These are phyloP conservation scores for Penicillium italicum DNA, from an alignment of 2,329 filamentous ascomycete genomes.

Conservation along the genomic window DNA sequence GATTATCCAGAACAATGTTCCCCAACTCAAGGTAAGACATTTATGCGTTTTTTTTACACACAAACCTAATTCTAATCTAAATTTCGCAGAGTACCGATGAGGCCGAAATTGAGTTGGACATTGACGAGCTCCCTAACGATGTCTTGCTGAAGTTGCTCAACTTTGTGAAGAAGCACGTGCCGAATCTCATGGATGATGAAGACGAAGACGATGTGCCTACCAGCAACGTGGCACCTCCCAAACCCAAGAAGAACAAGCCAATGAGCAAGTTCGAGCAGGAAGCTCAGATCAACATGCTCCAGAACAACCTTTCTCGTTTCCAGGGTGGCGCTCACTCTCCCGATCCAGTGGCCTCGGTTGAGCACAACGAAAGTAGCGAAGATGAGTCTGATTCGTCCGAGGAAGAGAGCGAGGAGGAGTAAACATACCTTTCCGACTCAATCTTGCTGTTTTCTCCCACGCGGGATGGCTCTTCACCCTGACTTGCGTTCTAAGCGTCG, in stretches of 20 bases:
- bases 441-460: background rate
- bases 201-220: conserved; percentile 42
- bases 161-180: conserved; percentile 48
- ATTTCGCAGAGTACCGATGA: conserved; percentile 40
- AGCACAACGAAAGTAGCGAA: conserved; percentile 45
- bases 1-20: conserved; percentile 81
- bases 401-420: conserved; percentile 51
- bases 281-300: conserved; percentile 48
- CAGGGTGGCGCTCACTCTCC: conserved; percentile 43
- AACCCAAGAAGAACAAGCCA: conserved; percentile 51
- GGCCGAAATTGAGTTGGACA: conserved; percentile 48
- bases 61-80: conserved; percentile 9
- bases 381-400: conserved; percentile 46
- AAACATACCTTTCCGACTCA: conserved; percentile 15
- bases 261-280: conserved; percentile 53
- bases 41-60: background rate
- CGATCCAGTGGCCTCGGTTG: conserved; percentile 43
- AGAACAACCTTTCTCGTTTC: conserved; percentile 47
- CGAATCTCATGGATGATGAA: conserved; percentile 43
- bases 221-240: conserved; percentile 36
- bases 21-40: conserved; percentile 61
- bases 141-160: conserved; percentile 45
- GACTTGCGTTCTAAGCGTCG: conserved; percentile 25
- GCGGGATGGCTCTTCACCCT: conserved; percentile 12
- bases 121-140: conserved; percentile 48